These are phyloP conservation scores for Chloris gayana DNA, from an alignment of 176 grass and related monocot genomes.

Conservation along the genomic window DNA sequence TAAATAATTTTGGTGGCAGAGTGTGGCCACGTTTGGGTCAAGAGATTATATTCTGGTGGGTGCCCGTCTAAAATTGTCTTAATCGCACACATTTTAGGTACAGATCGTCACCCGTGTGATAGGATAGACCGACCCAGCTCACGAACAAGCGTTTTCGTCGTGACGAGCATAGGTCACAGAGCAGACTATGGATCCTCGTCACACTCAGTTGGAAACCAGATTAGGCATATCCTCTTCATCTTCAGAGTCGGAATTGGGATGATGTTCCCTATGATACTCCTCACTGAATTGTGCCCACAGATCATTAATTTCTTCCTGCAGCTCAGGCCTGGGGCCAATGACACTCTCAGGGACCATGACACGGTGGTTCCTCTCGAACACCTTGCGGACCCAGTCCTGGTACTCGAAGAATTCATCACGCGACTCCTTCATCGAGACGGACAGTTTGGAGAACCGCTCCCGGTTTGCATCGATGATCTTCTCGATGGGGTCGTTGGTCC, in stretches of 20 bases:
- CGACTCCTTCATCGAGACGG: neutral
- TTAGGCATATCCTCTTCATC: too few relatives aligned
- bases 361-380: neutral
- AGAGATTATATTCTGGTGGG: too few relatives aligned
- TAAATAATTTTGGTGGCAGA: too few relatives aligned
- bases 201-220: too few relatives aligned
- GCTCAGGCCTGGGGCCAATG: neutral
- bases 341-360: neutral
- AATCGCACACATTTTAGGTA: too few relatives aligned
- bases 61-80: too few relatives aligned
- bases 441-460: neutral
- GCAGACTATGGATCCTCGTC: too few relatives aligned
- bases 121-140: too few relatives aligned
- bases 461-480: neutral
- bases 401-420: neutral
- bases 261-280: neutral
- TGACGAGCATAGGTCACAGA: too few relatives aligned
- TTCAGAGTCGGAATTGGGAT: neutral
- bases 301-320: neutral
- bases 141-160: too few relatives aligned
- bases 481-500: neutral
- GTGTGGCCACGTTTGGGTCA: too few relatives aligned
- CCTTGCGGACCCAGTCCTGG: neutral
- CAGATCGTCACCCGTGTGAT: too few relatives aligned
- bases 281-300: neutral